Percentiles rank a stretch among this genome's conserved stretches.
These are phyloP conservation scores for Sphaerobolus stellatus DNA, from an alignment of 1,284 basidiomycete species.

Conservation along the genomic window DNA sequence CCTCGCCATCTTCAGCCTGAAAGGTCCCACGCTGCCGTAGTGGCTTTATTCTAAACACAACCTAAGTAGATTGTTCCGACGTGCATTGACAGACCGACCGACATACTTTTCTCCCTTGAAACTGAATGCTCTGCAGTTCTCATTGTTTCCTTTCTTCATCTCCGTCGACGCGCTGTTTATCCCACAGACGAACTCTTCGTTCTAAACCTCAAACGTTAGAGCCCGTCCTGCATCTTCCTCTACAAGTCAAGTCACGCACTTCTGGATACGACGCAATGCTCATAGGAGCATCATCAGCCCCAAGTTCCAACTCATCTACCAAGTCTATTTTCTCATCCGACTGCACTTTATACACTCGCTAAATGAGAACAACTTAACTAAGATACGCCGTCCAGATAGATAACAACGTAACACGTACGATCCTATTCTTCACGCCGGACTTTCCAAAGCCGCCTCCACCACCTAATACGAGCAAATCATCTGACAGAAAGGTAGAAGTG, in stretches of 20 bases:
- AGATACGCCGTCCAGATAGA: conserved; percentile 3
- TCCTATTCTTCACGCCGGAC: conserved; percentile 89
- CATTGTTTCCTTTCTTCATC: conserved; percentile 60
- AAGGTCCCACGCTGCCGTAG: conserved; percentile 64
- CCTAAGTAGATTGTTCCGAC: conserved; percentile 3
- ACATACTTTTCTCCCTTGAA: conserved; percentile 60
- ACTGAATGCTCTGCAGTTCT: conserved; percentile 77
- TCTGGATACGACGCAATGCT: conserved; percentile 75
- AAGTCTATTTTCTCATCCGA: conserved; percentile 59
- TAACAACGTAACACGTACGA: conserved; percentile 52
- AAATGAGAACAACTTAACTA: not conserved
- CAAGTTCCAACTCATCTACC: conserved; percentile 71
- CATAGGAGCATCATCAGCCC: conserved; percentile 91
- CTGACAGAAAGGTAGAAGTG: conserved; percentile 78
- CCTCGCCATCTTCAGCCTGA: conserved; percentile 56
- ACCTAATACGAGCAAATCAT: conserved; percentile 77
- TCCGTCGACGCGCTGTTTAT: conserved; percentile 74
- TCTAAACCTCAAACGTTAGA: conserved; percentile 32
- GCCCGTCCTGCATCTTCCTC: not conserved
- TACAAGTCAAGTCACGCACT: conserved; percentile 39
- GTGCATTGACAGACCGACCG: not conserved
- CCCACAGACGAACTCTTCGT: conserved; percentile 69
- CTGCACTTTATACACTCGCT: conserved; percentile 75
- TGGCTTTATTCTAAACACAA: conserved; percentile 49
- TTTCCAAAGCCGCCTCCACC: conserved; percentile 82